A percentile compares a stretch with the other conserved stretches of the same genome.
phyloP scores from a whole-genome alignment of 805 yeast species.

The Candida yuanshanica region DNA sequence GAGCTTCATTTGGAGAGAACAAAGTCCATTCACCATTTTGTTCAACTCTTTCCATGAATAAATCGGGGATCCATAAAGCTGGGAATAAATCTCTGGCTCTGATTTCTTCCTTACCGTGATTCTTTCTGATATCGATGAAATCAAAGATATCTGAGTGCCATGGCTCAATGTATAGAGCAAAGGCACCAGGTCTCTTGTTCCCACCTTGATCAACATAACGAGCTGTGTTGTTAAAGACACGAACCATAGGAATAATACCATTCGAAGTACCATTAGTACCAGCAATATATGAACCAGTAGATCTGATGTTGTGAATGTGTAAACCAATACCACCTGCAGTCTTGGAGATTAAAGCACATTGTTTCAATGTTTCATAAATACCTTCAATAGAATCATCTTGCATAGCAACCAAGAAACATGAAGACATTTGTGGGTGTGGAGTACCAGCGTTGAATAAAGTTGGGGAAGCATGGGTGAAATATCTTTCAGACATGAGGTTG shows the following conservation, averaged over 20 bases:
- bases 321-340: conserved; percentile 95
- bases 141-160: conserved; percentile 95
- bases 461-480: conserved; percentile 93
- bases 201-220: conserved; percentile 98
- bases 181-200: conserved; percentile 96
- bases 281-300: conserved; percentile 81
- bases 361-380: conserved; percentile 82
- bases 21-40: conserved; percentile 76
- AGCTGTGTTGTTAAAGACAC: conserved; percentile 94
- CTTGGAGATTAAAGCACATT: conserved; percentile 86
- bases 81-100: conserved; percentile 91
- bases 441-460: conserved; percentile 94
- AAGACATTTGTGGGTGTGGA: conserved; percentile 76
- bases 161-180: conserved; percentile 90
- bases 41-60: conserved; percentile 90
- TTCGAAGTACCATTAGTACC: conserved; percentile 91
- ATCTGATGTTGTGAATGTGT: conserved; percentile 81
- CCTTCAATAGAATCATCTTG: conserved; percentile 95
- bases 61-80: conserved; percentile 92
- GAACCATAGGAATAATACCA: conserved; percentile 93
- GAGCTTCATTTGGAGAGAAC: conserved; percentile 85
- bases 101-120: conserved; percentile 91
- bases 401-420: conserved; percentile 89
- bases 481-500: conserved; percentile 77
- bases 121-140: conserved; percentile 79